Evolutionary conservation across 441 rosid species (phyloP), one percentile per base, ranked within the genome.

Genomic region (Euphorbia schlechtendalii): DNA sequence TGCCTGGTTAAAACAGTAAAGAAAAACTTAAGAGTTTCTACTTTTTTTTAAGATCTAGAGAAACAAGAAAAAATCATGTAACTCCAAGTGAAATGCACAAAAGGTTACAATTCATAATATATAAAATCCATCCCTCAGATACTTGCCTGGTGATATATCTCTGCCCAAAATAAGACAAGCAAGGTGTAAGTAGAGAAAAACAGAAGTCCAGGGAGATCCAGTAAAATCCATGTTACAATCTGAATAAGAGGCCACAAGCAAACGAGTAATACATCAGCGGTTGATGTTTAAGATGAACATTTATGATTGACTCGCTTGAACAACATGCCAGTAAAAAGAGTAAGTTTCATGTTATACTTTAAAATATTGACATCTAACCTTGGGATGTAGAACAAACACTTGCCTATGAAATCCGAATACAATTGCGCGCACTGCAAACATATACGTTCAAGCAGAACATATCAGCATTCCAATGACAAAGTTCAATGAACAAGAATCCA

Each of bases 121-220:
- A 30, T 32, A 7, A 32, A 32, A 1, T n/a, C 53, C 59, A 9
- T 21, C 15, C n/a, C 8, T 30, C 6, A 40, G 48, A 69, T 30
- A 73, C 86, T 81, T 80, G 78, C 99, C 96, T 94, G 97, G 74
- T 89, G 93, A 81, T 94, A 90, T 81, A 90, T 94, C 78, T 94
- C 99, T 20, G 99, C 99, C 99, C 97, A 94, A 71, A 94, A 94
- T 49, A 94, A 81, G 61, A 90, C 96, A 3, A 94, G 90, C 66
- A 93, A 76, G 3, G 97, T 90, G 76, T 88, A 93, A 0, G 97
- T 87, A 0, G 99, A 90, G 81, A 94, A 94, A 71, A 94, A 89
- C 54, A 94, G 73, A 22, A 94, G 84, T 14, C 90, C 96, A 2
- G 99, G 97, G 53, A 90, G 86, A 75, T 90, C 96, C 85, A 89